These are phyloP conservation scores for Aspergillus pseudoviridinutans DNA, from an alignment of 2,329 filamentous ascomycete genomes.

Conservation along the genomic window DNA sequence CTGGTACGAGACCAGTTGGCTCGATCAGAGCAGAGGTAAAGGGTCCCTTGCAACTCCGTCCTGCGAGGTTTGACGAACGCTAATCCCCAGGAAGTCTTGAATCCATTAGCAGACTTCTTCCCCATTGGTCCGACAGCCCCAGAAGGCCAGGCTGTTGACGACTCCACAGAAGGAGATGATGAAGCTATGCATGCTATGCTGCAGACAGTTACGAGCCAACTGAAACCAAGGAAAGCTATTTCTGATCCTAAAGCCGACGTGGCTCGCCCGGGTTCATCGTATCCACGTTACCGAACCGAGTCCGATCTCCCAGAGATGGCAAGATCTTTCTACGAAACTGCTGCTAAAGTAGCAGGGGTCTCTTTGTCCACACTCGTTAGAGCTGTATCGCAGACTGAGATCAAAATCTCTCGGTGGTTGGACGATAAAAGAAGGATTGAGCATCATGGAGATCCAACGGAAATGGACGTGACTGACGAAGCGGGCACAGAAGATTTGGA, in stretches of 20 bases:
- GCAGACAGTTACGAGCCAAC: constrained; percentile 39
- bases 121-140: constrained; percentile 26
- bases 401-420: constrained; percentile 38
- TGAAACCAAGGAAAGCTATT: constrained; percentile 39
- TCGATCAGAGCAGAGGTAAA: constrained; percentile 31
- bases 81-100: constrained; percentile 16
- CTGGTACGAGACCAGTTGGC: constrained; percentile 69
- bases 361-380: constrained; percentile 48
- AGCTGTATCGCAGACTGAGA: constrained; percentile 50
- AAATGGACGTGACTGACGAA: constrained; percentile 13
- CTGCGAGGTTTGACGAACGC: neutral
- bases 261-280: constrained; percentile 48
- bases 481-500: constrained; percentile 15
- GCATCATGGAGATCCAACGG: constrained; percentile 18
- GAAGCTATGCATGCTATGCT: constrained; percentile 37
- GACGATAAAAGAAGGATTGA: constrained; percentile 32
- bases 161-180: constrained; percentile 18
- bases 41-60: neutral
- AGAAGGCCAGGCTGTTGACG: constrained; percentile 7
- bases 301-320: constrained; percentile 46
- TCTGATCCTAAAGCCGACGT: constrained; percentile 32
- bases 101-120: constrained; percentile 42
- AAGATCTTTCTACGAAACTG: constrained; percentile 49
- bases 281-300: constrained; percentile 47
- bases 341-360: constrained; percentile 48